A percentile compares a stretch with the other conserved stretches of the same genome.
Evolutionary conservation across 148 eudicot species (phyloP).

Genomic region (Limonium bicolor): DNA sequence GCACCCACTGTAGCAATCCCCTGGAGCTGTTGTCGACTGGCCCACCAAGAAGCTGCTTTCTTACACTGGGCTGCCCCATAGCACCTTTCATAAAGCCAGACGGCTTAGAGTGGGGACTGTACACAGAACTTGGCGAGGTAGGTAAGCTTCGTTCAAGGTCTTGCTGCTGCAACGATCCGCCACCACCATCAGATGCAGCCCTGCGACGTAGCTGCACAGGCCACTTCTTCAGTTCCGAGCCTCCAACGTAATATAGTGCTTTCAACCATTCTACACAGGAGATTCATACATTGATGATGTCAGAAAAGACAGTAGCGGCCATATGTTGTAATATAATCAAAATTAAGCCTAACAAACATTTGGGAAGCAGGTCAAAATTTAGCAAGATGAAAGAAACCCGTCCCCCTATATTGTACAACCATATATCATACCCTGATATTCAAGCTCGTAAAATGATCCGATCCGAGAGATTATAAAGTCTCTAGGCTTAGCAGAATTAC

Average conservation of each 20-base stretch:
- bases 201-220: constrained; percentile 79
- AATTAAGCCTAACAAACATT: too few relatives aligned
- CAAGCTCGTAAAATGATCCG: constrained; percentile 87
- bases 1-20: constrained; percentile 86
- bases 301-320: too few relatives aligned
- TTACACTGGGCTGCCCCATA: constrained; percentile 51
- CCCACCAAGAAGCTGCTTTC: constrained; percentile 67
- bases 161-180: constrained; percentile 73
- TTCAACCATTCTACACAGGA: constrained; percentile 99
- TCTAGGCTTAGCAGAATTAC: constrained; percentile 43
- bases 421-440: constrained; percentile 73
- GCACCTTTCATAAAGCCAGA: constrained; percentile 71
- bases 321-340: too few relatives aligned
- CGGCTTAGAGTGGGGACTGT: constrained; percentile 57
- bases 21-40: constrained; percentile 51
- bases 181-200: constrained; percentile 61
- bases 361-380: too few relatives aligned
- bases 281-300: too few relatives aligned
- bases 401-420: too few relatives aligned
- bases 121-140: constrained; percentile 66
- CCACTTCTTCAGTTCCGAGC: constrained; percentile 91
- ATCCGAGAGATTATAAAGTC: constrained; percentile 88
- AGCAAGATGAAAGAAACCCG: too few relatives aligned
- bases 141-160: constrained; percentile 73
- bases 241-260: constrained; percentile 78